A percentile compares a stretch with the other conserved stretches of the same genome.
Evolutionary conservation across 257 asterid species (phyloP).

Genomic region (Craterostigma plantagineum): DNA sequence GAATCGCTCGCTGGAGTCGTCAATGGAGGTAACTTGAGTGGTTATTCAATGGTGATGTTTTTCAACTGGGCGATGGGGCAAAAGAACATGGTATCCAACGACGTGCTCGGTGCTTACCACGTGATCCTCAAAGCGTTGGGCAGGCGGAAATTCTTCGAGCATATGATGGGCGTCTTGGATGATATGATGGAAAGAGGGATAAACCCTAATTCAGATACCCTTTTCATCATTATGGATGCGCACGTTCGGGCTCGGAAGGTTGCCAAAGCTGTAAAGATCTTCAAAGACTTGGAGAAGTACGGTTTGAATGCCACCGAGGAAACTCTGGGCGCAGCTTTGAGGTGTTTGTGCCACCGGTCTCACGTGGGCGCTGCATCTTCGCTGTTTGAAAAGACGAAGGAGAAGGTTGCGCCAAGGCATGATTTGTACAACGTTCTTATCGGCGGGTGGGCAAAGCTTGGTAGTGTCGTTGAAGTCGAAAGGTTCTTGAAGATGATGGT

Average conservation of each 20-base stretch:
- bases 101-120: constrained; percentile 17
- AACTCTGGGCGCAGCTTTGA: constrained; percentile 32
- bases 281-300: constrained; percentile 31
- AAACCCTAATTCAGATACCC: constrained; percentile 30
- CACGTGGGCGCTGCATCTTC: constrained; percentile 43
- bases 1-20: constrained; percentile 46
- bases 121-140: constrained; percentile 56
- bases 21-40: constrained; percentile 46
- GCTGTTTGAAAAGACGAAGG: constrained; percentile 40
- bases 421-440: constrained; percentile 35
- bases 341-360: constrained; percentile 34
- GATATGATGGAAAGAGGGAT: constrained; percentile 31
- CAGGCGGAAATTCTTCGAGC: constrained; percentile 44
- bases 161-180: constrained; percentile 39
- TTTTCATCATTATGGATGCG: constrained; percentile 46
- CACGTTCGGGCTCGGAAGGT: constrained; percentile 43
- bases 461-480: constrained; percentile 54
- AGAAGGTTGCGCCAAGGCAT: constrained; percentile 26
- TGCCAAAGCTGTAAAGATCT: constrained; percentile 36
- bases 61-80: constrained; percentile 59
- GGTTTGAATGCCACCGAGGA: constrained; percentile 32
- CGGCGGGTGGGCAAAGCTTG: constrained; percentile 70
- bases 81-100: constrained; percentile 11
- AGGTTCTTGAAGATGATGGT: constrained; percentile 42
- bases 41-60: constrained; percentile 38